Percentiles rank a stretch among this genome's conserved stretches.
Evolutionary conservation across 306 rosid genomes (phyloP).

Genomic region (Herpetospermum pedunculosum): DNA sequence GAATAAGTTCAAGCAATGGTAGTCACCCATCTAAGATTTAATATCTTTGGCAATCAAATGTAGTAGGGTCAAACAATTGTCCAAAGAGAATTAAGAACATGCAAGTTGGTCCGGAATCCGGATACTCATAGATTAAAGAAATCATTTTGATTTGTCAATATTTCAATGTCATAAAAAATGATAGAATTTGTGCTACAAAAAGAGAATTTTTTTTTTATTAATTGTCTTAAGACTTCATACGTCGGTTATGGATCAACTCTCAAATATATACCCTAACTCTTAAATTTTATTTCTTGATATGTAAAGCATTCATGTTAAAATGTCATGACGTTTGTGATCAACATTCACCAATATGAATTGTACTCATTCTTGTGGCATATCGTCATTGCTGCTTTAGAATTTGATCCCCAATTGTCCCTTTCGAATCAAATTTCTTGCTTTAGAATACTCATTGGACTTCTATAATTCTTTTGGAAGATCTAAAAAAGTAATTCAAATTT

Average conservation of each 20-base stretch:
- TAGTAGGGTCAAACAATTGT: too few species aligned
- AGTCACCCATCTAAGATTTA: too few species aligned
- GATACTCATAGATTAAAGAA: too few species aligned
- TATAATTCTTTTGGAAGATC: background rate
- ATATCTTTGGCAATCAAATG: too few species aligned
- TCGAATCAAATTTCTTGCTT: background rate
- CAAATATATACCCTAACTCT: background rate
- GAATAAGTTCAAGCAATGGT: too few species aligned
- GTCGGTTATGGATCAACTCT: background rate
- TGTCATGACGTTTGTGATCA: background rate
- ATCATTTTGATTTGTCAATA: too few species aligned
- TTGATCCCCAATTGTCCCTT: background rate
- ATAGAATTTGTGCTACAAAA: too few species aligned
- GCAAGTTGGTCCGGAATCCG: too few species aligned
- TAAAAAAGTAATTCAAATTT: too few species aligned
- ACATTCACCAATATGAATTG: background rate
- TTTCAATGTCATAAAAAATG: too few species aligned
- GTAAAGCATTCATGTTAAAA: background rate
- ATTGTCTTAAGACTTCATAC: background rate
- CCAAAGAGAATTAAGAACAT: too few species aligned
- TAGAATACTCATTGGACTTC: background rate
- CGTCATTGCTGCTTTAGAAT: background rate
- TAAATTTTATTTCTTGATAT: background rate
- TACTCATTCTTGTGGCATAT: background rate
- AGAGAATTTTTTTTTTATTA: too few species aligned